Conservation (phyloP, 306 rosid genomes). For the Malus sylvestris region DNA sequence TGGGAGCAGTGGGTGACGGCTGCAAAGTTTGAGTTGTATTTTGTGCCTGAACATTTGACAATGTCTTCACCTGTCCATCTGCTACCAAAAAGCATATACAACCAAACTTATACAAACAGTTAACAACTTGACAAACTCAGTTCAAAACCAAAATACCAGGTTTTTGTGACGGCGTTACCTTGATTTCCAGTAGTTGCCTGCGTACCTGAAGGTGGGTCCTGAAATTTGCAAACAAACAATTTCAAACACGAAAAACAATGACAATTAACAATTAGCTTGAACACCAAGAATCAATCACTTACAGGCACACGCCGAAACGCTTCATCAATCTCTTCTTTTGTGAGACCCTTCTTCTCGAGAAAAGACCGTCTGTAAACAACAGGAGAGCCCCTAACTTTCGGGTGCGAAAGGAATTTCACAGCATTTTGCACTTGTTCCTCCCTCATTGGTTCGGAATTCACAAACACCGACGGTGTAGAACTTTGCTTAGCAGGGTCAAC, state of each 20-base stretch:
- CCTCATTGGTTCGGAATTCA: conserved; percentile 72
- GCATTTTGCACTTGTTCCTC: conserved; percentile 98
- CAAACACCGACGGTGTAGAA: conserved; percentile 64
- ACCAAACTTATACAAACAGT: conserved; percentile 7
- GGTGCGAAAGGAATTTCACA: conserved; percentile 80
- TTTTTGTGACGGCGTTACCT: conserved; percentile 32
- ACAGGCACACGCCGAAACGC: conserved; percentile 91
- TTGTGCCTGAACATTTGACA: conserved; percentile 48
- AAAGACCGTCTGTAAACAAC: conserved; percentile 80
- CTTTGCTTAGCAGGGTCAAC: conserved; percentile 45
- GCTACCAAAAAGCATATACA: conserved; percentile 20
- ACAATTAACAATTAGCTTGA: neutral
- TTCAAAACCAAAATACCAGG: conserved; percentile 3
- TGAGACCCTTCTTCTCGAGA: conserved; percentile 87
- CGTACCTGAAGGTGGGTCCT: conserved; percentile 70
- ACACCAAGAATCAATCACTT: conserved; percentile 18
- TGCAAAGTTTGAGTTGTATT: conserved; percentile 45
- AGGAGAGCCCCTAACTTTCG: conserved; percentile 88
- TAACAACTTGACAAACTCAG: conserved; percentile 13
- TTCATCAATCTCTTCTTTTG: conserved; percentile 98
- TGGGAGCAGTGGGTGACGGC: conserved; percentile 40
- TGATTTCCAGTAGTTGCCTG: conserved; percentile 57
- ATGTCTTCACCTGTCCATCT: conserved; percentile 50
- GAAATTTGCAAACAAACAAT: conserved; percentile 16
- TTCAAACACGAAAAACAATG: neutral